Evolutionary conservation across 768 basidiomycete species (phyloP), one percentile per base, ranked within the genome.

Genomic region (Leucosporidium creatinivorum): DNA sequence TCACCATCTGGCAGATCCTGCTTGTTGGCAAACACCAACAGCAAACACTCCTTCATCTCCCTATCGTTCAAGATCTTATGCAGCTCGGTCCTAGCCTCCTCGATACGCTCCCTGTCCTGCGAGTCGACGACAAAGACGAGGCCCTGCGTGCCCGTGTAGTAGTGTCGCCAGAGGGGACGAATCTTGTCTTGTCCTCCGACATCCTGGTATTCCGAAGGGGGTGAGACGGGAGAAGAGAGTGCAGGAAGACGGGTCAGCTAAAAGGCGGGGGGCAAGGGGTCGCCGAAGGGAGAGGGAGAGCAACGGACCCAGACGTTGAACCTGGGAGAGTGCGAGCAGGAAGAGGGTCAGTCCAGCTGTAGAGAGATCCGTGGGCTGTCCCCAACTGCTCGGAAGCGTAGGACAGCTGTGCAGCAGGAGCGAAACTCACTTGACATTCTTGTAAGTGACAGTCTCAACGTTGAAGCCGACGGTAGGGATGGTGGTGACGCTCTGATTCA

Each of bases 161-260:
- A 60, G 80, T 98, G 94, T 80, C 94, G 84, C 94, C 94, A 98
- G 51, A 98, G 82, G 30, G 94, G 94, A 60, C 94, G 85, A 77
- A 98, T 98, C 84, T 98, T 98, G 82, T 98, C 94, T 81, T 98
- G 94, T n/a, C 94, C 94, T 75, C 94, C 94, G 50, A 98, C 94
- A 59, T 76, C 75, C 75, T 76, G 68, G 58, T n/a, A 36, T 33
- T 17, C 10, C 2, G 58, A 17, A 17, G 15, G 8, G 13, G 21
- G 7, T 3, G 6, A 30, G 26, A 59, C 36, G 36, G 12, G 17
- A 31, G 12, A 21, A 31, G 39, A 4, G 39, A 15, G 39, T 44
- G 39, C 8, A 0, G 58, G 12, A 33, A 33, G 5, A 33, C 10
- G 33, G 7, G 17, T 2, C 3, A 49, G 54, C 54, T 26, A 26